phyloP scores from a whole-genome alignment of 352 stramenopile species.

The Poterioochromonas sp. region DNA sequence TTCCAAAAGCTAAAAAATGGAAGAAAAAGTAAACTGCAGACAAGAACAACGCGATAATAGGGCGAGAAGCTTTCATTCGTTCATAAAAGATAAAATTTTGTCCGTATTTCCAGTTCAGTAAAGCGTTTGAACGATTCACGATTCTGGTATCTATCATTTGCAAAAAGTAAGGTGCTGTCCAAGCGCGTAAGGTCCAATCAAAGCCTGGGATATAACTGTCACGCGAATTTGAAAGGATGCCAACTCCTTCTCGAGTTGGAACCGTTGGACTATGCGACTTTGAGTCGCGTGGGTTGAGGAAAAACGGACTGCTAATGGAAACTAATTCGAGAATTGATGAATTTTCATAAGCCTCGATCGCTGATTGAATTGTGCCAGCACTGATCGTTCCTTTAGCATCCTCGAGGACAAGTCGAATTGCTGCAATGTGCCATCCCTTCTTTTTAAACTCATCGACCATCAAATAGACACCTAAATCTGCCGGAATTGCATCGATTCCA shows the following conservation, averaged over 20 bases:
- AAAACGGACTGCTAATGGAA: constrained; percentile 8
- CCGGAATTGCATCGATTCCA: constrained; percentile 41
- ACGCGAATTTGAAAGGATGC: neutral
- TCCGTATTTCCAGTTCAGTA: constrained; percentile 10
- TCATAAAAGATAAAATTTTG: constrained; percentile 3
- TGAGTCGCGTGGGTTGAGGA: neutral
- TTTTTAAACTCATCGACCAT: constrained; percentile 25
- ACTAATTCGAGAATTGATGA: neutral
- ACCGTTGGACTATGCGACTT: neutral
- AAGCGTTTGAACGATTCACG: constrained; percentile 27
- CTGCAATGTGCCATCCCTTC: constrained; percentile 23
- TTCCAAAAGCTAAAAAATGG: constrained; percentile 11
- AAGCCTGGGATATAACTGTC: neutral
- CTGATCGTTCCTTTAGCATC: constrained; percentile 5
- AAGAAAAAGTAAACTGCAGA: neutral
- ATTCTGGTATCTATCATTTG: constrained; percentile 21
- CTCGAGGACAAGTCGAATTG: constrained; percentile 1
- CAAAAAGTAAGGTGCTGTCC: constrained; percentile 22
- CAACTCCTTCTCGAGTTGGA: neutral
- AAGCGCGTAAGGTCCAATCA: neutral
- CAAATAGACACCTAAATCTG: constrained; percentile 36
- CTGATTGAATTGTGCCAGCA: constrained; percentile 12
- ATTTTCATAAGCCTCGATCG: constrained; percentile 25
- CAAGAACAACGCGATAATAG: neutral
- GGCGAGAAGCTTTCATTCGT: neutral